Base-by-base conservation (phyloP, 2,329 filamentous ascomycete genomes). In the Penicillium frequentans region DNA sequence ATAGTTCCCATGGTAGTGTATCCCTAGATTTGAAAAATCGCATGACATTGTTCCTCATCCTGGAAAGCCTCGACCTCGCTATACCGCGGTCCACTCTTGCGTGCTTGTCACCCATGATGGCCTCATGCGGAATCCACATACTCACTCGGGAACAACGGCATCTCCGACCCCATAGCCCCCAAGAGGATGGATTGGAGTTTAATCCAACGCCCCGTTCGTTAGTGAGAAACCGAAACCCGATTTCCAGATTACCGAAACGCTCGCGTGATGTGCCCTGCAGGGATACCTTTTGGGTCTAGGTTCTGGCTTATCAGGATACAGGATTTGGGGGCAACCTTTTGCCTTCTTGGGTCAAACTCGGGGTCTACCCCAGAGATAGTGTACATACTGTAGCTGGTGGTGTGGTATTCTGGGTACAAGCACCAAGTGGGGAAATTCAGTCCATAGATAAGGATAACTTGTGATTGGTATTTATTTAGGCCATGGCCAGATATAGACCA, bases 51-150 rank as follows among this genome's bases (percentile, higher is more conserved):
- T 46, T 46, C 3, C 13, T 27, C 14, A 31, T 3, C 16, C 24
- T 13, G 8, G 11, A 5, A 19, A 31, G 37, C 29, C 35, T 52
- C 49, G 37, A 27, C 29, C 31, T 52, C 26, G 39, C 10, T n/a
- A 21, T 47, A 31, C 47, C 21, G 1, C 29, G 37, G 24, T 44
- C 50, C 50, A 44, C 50, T 52, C 56, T 60, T 54, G 50, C 58
- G 58, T 60, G 58, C 58, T 60, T 37, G 37, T 54, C 47, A 46
- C 42, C 58, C 35, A 45, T 29, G 52, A 60, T 60, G 58, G 47
- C 42, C 52, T 58, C 55, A 58, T 60, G 3, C 50, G 14, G 47
- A 57, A 27, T 33, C 58, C 58, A 60, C 58, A 42, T 52, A 44
- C 39, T 45, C 21, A 27, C 11, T 5, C 26, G 14, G 26, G 37